Conservation (phyloP, 2,329 filamentous ascomycete genomes). For the Stachybotrys echinatus region DNA sequence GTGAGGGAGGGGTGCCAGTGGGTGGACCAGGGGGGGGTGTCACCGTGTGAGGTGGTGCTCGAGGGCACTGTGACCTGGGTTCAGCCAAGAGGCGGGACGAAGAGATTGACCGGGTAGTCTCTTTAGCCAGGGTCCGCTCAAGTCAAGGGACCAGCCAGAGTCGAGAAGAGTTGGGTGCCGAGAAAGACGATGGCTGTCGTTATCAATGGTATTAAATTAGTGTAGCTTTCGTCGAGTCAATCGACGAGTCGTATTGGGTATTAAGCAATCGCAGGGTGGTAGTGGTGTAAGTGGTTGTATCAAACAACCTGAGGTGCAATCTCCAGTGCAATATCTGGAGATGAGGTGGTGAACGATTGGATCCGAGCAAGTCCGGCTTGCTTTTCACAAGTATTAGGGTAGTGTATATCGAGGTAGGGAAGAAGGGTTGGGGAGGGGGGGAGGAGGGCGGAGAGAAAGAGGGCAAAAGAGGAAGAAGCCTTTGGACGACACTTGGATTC, state of each 20-base stretch:
- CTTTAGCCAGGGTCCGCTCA: constrained; percentile 9
- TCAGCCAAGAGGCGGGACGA: constrained; percentile 21
- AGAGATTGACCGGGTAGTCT: constrained; percentile 14
- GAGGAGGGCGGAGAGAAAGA: constrained; percentile 26
- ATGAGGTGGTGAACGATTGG: constrained; percentile 39
- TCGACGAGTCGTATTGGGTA: constrained; percentile 9
- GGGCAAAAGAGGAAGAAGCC: constrained; percentile 30
- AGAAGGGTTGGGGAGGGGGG: constrained; percentile 24
- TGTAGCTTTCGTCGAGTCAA: constrained; percentile 15
- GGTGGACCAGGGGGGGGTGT: constrained; percentile 12
- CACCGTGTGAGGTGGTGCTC: constrained; percentile 11
- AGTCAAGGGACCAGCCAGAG: constrained; percentile 16
- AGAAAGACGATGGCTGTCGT: background rate
- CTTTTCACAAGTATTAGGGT: constrained; percentile 35
- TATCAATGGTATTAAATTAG: constrained; percentile 23
- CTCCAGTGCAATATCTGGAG: background rate
- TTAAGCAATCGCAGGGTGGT: background rate
- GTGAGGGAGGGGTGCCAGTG: constrained; percentile 13
- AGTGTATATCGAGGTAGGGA: constrained; percentile 9
- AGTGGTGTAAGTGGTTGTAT: constrained; percentile 19
- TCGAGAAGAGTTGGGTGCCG: constrained; percentile 5
- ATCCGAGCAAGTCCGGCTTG: constrained; percentile 58
- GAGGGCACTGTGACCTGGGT: constrained; percentile 16
- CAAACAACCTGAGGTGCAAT: constrained; percentile 16
- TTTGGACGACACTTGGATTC: constrained; percentile 45